Evolutionary conservation across 352 stramenopile genomes (phyloP), one percentile per base, ranked within the genome.

Genomic region (Pythium plurisporium): DNA sequence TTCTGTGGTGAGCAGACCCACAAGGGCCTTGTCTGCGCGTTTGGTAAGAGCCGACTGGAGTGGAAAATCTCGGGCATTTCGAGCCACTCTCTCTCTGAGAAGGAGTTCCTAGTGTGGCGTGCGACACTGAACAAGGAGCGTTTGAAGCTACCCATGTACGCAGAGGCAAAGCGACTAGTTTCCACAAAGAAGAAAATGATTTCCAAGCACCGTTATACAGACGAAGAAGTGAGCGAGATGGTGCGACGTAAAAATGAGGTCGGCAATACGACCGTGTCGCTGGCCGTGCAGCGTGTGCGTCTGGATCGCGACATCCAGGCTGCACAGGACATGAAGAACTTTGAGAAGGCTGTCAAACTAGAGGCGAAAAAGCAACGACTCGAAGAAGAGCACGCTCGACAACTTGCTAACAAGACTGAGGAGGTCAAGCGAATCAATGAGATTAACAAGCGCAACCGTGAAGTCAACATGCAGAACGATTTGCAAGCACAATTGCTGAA

Each of bases 311-410:
- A 91, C 57, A 54, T 94, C 12, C 70, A 74, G 31, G 84, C 84
- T 41, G 84, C 84, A 19, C 82, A 91, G 55, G 78, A 87, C 42
- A 90, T 90, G 76, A 89, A 91, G 61, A 91, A 94, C 60, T 94
- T 90, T 56, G 82, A 89, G 27, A 94, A 94, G 47, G 82, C 84
- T 6, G 48, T 94, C 19, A 69, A 82, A 37, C 66, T 94, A 0
- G 84, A 94, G 45, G 82, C 74, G 38, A 64, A 72, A 17, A 58
- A 91, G 34, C 76, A 89, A 25, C 75, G 78, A 44, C 59, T 92
- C 30, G 42, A 80, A n/a, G 69, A 65, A 0, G 72, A 86, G 46
- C 89, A 91, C 47, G 82, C 92, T 45, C 70, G 75, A 41, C 78
- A 79, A 5, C 75, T 87, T 58, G 83, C 74, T 5, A 72, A 82